Evolutionary conservation across 495 filamentous ascomycete genomes (phyloP).

Genomic region (Talaromyces borbonicus): DNA sequence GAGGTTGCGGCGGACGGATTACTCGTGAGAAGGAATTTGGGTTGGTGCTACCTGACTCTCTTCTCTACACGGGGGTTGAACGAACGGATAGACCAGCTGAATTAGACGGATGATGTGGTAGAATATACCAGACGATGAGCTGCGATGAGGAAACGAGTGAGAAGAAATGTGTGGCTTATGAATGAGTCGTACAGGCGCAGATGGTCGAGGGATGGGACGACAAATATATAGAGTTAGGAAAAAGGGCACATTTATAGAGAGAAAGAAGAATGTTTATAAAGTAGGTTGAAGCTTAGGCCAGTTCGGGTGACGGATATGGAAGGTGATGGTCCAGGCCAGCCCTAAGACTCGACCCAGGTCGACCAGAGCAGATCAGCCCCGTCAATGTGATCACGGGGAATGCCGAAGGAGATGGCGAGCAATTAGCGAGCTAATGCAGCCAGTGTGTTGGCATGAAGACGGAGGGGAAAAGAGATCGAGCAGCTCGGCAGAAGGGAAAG

Average conservation of each 20-base stretch:
- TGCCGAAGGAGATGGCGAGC: neutral
- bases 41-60: too few relatives aligned
- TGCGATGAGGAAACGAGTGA: neutral
- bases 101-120: too few relatives aligned
- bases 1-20: neutral
- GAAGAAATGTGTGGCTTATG: neutral
- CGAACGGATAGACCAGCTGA: too few relatives aligned
- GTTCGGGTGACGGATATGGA: conserved; percentile 1
- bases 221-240: conserved; percentile 2
- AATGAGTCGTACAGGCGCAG: neutral
- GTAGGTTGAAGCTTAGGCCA: neutral
- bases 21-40: too few relatives aligned
- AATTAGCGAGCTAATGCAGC: neutral
- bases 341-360: neutral
- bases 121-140: too few relatives aligned
- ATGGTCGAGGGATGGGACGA: neutral
- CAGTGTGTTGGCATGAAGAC: neutral
- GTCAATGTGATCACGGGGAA: conserved; percentile 4
- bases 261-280: neutral
- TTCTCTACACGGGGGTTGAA: too few relatives aligned
- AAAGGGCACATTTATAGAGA: neutral
- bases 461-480: neutral
- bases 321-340: conserved; percentile 1
- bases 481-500: too few relatives aligned
- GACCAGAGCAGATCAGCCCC: conserved; percentile 1